A percentile compares a stretch with the other conserved stretches of the same genome.
phyloP scores from a whole-genome alignment of 768 basidiomycete genomes.

The Trametes coccinea region DNA sequence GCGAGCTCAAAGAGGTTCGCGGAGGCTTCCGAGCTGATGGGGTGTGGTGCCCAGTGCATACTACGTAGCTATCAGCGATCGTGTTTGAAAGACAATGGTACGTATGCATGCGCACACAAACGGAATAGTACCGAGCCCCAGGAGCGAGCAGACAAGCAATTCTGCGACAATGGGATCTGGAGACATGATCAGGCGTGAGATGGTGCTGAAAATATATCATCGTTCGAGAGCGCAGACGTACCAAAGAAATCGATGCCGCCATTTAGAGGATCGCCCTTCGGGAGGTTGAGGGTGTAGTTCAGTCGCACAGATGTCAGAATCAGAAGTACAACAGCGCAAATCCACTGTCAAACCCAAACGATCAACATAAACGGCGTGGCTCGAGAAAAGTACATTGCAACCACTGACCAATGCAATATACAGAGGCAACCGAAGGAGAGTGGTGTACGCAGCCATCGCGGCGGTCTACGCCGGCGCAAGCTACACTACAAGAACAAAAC shows the following conservation, averaged over 20 bases:
- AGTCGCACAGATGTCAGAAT: conserved; percentile 28
- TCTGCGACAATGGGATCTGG: conserved; percentile 33
- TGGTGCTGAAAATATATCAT: too few species aligned
- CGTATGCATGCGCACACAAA: conserved; percentile 26
- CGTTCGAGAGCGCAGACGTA: background rate
- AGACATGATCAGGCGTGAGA: background rate
- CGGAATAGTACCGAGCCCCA: conserved; percentile 24
- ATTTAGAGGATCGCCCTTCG: conserved; percentile 31
- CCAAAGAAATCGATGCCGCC: conserved; percentile 31
- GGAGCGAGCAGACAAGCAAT: conserved; percentile 30
- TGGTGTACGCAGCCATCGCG: conserved; percentile 18
- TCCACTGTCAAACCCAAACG: conserved; percentile 18
- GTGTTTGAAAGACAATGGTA: too few species aligned
- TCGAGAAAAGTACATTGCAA: background rate
- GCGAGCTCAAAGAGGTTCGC: conserved; percentile 26
- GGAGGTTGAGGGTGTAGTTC: conserved; percentile 31
- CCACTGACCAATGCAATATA: conserved; percentile 23
- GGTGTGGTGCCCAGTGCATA: conserved; percentile 49
- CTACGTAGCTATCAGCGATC: background rate
- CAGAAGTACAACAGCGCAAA: conserved; percentile 27
- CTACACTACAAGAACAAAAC: background rate
- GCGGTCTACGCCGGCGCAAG: conserved; percentile 19
- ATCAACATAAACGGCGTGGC: background rate
- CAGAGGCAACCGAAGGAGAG: conserved; percentile 22
- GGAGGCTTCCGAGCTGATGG: conserved; percentile 11